Percentiles rank a stretch among this genome's conserved stretches.
phyloP scores from a whole-genome alignment of 305 asterid species.

The Caryopteris hybrid region DNA sequence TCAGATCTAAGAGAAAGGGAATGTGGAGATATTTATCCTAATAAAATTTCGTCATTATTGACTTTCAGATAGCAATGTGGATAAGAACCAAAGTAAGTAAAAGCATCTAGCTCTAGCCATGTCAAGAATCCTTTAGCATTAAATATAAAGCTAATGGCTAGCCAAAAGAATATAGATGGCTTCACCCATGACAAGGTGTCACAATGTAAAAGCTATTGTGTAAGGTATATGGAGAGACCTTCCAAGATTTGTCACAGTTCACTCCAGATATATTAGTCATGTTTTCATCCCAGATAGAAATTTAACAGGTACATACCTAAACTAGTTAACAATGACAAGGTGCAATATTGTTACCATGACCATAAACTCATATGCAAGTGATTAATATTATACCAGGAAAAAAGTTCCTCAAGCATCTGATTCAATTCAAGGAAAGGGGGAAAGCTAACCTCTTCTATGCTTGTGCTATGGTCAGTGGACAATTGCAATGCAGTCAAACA shows the following conservation, averaged over 20 bases:
- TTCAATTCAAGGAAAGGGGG: neutral
- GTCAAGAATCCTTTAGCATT: conserved; percentile 6
- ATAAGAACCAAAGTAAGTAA: neutral
- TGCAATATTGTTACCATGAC: neutral
- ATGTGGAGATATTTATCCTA: neutral
- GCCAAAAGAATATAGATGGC: neutral
- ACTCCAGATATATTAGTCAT: neutral
- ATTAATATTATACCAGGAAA: conserved; percentile 9
- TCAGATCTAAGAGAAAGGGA: neutral
- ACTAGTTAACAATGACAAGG: conserved; percentile 15
- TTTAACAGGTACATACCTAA: neutral
- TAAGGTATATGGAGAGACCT: neutral
- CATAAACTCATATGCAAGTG: conserved; percentile 3
- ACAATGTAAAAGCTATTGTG: neutral
- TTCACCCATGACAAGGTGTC: conserved; percentile 1
- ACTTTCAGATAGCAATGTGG: neutral
- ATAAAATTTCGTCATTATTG: neutral
- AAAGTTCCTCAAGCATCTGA: conserved; percentile 3
- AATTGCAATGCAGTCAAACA: conserved; percentile 78
- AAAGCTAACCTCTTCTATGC: conserved; percentile 80
- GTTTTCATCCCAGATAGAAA: neutral
- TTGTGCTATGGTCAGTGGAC: conserved; percentile 98
- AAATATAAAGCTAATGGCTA: neutral
- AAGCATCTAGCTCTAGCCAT: neutral
- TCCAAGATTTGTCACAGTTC: neutral